These are phyloP conservation scores for Verticillium albo-atrum DNA, from an alignment of 2,329 filamentous ascomycete species.

Conservation along the genomic window DNA sequence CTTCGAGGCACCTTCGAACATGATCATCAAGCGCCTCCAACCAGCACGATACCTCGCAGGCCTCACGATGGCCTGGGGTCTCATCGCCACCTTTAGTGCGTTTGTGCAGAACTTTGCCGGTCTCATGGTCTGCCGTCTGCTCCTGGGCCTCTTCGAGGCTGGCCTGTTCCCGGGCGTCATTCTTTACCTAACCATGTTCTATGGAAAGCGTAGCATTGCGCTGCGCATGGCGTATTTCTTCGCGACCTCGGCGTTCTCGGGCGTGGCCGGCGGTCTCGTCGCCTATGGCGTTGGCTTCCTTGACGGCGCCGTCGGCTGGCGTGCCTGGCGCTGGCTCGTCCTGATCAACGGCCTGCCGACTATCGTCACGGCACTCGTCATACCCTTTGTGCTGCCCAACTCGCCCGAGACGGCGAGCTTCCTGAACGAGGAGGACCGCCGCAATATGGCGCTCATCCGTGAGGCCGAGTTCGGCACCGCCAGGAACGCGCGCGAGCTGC, in stretches of 20 bases:
- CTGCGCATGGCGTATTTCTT: slow-evolving; percentile 61
- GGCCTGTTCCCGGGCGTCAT: slow-evolving; percentile 57
- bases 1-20: slow-evolving; percentile 34
- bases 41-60: slow-evolving; percentile 38
- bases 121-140: slow-evolving; percentile 50
- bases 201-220: slow-evolving; percentile 56
- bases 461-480: slow-evolving; percentile 36
- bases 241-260: slow-evolving; percentile 54
- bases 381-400: slow-evolving; percentile 55
- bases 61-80: slow-evolving; percentile 36
- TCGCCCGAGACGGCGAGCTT: slow-evolving; percentile 51
- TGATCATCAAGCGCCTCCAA: slow-evolving; percentile 30
- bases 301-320: slow-evolving; percentile 50
- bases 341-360: slow-evolving; percentile 53
- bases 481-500: slow-evolving; percentile 15
- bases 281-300: slow-evolving; percentile 62
- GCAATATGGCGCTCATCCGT: slow-evolving; percentile 47
- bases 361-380: slow-evolving; percentile 47
- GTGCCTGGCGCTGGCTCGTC: slow-evolving; percentile 65
- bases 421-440: slow-evolving; percentile 33
- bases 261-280: slow-evolving; percentile 60
- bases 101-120: slow-evolving; percentile 50
- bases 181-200: slow-evolving; percentile 59
- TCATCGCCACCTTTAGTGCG: slow-evolving; percentile 52
- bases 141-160: slow-evolving; percentile 55